Conservation (phyloP, 106 monocot species). For the Alisma plantagoaquatica region DNA sequence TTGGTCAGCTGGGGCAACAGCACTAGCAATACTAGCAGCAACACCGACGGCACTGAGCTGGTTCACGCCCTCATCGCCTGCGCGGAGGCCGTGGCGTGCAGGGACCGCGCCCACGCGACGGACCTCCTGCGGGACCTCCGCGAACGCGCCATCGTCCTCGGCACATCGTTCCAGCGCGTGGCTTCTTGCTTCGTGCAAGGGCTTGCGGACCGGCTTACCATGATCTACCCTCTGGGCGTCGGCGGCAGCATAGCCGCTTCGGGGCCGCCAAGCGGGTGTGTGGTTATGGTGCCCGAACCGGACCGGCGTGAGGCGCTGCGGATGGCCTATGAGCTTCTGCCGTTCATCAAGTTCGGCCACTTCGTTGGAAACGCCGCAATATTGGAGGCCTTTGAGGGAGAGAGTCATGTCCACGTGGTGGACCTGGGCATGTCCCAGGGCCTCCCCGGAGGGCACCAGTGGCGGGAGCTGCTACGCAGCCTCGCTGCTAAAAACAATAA, state of each 20-base stretch:
- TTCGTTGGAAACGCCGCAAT: conserved; percentile 42
- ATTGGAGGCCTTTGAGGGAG: conserved; percentile 41
- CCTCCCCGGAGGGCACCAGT: conserved; percentile 28
- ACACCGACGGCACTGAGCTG: not conserved
- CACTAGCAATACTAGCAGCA: not conserved
- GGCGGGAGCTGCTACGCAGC: conserved; percentile 33
- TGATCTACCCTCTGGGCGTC: conserved; percentile 8
- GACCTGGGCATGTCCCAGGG: conserved; percentile 31
- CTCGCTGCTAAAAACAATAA: conserved; percentile 22
- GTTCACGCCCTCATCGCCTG: conserved; percentile 28
- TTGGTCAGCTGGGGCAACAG: not conserved
- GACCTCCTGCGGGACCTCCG: conserved; percentile 15
- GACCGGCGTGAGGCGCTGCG: conserved; percentile 29
- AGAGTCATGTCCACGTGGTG: conserved; percentile 43
- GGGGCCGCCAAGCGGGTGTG: conserved; percentile 5
- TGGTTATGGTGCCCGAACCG: not conserved
- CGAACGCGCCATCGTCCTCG: conserved; percentile 35
- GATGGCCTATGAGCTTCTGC: conserved; percentile 36
- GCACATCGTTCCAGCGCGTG: conserved; percentile 68
- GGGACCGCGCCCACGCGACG: conserved; percentile 29
- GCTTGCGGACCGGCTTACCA: conserved; percentile 32
- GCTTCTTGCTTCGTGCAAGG: conserved; percentile 49
- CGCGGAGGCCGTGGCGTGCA: conserved; percentile 33
- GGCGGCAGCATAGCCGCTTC: conserved; percentile 13
- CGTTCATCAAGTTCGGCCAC: conserved; percentile 36